Base-by-base conservation (phyloP, 371 early-diverging fungal genomes). In the Mortierella sp. region DNA sequence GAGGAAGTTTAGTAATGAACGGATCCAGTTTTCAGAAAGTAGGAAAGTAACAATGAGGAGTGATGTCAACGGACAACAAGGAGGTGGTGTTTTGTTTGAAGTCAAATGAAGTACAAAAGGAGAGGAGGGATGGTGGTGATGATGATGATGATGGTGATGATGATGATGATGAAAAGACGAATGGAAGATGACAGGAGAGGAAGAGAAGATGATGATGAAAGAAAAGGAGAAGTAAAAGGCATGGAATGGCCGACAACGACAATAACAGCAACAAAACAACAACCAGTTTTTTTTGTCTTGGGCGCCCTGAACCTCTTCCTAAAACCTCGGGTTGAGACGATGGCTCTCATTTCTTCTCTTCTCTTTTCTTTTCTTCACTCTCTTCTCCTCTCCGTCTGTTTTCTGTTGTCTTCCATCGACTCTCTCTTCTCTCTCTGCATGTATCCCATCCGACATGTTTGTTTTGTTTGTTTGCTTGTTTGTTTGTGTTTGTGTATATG, bases 11-110 rank as follows among this genome's bases (percentile, higher is more conserved):
- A 21, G 68, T 65, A 68, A 38, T 68, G 10, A 10, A 68, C 68
- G 68, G 68, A 68, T 68, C 68, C 38, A 68, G 42, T 38, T 38
- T 3, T 42, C 24, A 24, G 42, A 42, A 42, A 42, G 38, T 6
- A 31, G 19, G 14, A 19, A 34, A 34, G 58, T 38, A 5, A 38
- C 3, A 38, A 31, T 16, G 2, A 3, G 34, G 38, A 38, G 38
- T 68, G 68, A 68, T 68, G 68, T 42, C 11, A 68, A 68, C 68
- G 38, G 42, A 42, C 3, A 34, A 38, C 24, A 68, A 68, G 68
- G 68, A 34, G 68, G 68, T 38, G 68, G 8, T 38, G 68, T 24
- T 38, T 2, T 31, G 31, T 38, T 31, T 54, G 54, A 54, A 13
- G 54, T 54, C n/a, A 38, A 24, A 55, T 55, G 24, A 9, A n/a